Conservation (phyloP, 768 basidiomycete species). For the Pisolithus microcarpus region DNA sequence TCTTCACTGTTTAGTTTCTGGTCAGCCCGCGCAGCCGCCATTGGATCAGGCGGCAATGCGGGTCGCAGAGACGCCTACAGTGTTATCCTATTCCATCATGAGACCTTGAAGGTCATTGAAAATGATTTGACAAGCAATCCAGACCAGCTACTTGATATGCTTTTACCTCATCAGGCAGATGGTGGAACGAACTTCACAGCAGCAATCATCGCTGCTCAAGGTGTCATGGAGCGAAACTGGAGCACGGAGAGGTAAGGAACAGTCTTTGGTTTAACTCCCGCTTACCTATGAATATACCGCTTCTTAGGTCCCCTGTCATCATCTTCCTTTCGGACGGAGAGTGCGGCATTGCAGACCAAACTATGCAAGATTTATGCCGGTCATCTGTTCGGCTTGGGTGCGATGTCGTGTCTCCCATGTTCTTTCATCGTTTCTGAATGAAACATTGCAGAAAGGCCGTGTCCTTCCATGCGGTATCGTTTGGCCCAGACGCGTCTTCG, state of each 20-base stretch:
- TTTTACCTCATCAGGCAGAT: constrained; percentile 24
- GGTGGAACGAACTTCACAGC: constrained; percentile 36
- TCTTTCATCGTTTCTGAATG: not conserved
- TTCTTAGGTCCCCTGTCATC: constrained; percentile 1
- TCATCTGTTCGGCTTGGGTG: constrained; percentile 36
- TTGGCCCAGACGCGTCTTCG: constrained; percentile 27
- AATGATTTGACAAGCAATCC: constrained; percentile 40
- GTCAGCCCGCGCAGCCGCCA: constrained; percentile 36
- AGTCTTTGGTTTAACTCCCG: too few species aligned
- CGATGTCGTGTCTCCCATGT: not conserved
- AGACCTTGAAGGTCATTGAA: constrained; percentile 14
- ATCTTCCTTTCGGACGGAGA: constrained; percentile 23
- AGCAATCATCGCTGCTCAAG: constrained; percentile 30
- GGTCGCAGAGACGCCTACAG: constrained; percentile 33
- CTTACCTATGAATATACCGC: too few species aligned
- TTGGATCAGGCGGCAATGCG: constrained; percentile 25
- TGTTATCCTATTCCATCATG: constrained; percentile 38
- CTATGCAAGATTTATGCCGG: constrained; percentile 30
- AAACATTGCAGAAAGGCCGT: constrained; percentile 34
- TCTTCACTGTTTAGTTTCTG: constrained; percentile 47
- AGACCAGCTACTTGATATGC: constrained; percentile 30
- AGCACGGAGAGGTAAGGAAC: constrained; percentile 34
- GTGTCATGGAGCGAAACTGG: constrained; percentile 37
- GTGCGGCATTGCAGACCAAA: constrained; percentile 28
- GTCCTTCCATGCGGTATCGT: constrained; percentile 45